Percentiles rank a stretch among this genome's conserved stretches.
phyloP scores from a whole-genome alignment of 2,329 filamentous ascomycete genomes.

The Sordariomycetes sp. region DNA sequence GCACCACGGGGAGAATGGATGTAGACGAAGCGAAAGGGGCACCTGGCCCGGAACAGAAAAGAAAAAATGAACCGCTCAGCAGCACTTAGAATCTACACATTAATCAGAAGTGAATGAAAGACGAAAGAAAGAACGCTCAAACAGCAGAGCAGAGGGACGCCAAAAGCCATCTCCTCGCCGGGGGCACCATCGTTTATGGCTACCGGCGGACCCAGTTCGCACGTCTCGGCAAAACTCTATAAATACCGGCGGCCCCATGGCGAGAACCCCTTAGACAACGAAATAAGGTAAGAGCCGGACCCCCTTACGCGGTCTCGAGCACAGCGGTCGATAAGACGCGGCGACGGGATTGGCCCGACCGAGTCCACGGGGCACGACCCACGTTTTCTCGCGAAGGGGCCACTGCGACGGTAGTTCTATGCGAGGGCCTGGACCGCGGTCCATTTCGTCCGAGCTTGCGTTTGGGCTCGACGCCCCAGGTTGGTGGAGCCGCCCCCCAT shows the following conservation, averaged over 20 bases:
- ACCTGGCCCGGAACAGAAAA: not conserved
- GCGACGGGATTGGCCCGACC: not conserved
- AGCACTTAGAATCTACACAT: not conserved
- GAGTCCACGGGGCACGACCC: not conserved
- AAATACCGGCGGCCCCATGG: not conserved
- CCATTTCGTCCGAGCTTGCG: not conserved
- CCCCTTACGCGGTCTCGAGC: not conserved
- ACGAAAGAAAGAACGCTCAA: too few species aligned
- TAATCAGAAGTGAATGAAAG: not conserved
- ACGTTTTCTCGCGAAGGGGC: not conserved
- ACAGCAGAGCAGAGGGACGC: not conserved
- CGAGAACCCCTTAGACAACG: not conserved
- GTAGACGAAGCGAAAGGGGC: not conserved
- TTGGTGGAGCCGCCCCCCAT: not conserved
- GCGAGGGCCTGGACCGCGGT: not conserved
- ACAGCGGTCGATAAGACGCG: not conserved
- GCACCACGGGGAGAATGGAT: not conserved
- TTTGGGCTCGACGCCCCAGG: not conserved
- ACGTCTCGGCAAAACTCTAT: not conserved
- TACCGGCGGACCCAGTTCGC: not conserved
- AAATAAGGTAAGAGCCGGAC: not conserved
- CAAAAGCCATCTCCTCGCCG: not conserved
- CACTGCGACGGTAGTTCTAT: not conserved
- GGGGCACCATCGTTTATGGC: not conserved
- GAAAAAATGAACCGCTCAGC: not conserved